phyloP scores from a whole-genome alignment of 176 grass and related monocot species.

The Thinopyrum elongatum region DNA sequence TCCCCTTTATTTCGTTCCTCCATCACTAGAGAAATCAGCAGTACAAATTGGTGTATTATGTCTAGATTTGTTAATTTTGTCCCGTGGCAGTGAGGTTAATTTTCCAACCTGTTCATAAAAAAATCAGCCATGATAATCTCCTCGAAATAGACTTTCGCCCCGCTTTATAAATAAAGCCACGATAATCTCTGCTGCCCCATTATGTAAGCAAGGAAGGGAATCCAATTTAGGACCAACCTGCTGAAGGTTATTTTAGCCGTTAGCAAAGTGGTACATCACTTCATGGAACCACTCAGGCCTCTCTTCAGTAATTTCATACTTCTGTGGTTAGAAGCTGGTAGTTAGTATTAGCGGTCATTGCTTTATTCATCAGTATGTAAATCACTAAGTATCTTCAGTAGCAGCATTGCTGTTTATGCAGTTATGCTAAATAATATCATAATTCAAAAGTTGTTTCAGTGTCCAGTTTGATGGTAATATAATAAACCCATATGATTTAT shows the following conservation, averaged over 20 bases:
- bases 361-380: neutral
- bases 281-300: neutral
- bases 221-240: neutral
- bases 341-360: neutral
- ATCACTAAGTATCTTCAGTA: neutral
- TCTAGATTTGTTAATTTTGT: neutral
- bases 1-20: neutral
- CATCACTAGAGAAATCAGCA: neutral
- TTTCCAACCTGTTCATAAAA: neutral
- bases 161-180: too few species aligned
- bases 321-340: neutral
- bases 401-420: neutral
- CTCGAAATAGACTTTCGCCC: too few species aligned
- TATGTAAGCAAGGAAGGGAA: neutral
- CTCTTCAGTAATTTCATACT: neutral
- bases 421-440: neutral
- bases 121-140: neutral
- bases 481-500: conserved; percentile 11
- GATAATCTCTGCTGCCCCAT: conserved; percentile 13
- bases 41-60: neutral
- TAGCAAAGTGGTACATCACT: neutral
- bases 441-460: neutral
- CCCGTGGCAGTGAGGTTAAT: neutral
- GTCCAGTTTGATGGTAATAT: conserved; percentile 10
- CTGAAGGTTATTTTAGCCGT: neutral